Conservation (phyloP, 208 protist species). For the Wallacemonas rigidus region DNA sequence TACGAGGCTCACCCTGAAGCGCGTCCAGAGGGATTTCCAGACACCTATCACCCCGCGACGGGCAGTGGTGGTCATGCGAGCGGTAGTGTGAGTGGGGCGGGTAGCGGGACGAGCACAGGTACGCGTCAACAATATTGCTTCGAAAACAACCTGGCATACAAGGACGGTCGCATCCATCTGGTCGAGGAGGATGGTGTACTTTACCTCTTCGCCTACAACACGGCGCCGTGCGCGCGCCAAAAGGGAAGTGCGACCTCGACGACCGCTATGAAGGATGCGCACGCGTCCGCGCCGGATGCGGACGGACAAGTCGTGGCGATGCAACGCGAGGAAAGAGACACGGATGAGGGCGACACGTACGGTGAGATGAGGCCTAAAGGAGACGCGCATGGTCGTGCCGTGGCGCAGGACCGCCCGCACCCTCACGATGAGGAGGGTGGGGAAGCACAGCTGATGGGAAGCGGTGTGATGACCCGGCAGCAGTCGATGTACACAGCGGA, state of each 20-base stretch:
- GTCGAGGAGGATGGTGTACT: slow-evolving; percentile 32
- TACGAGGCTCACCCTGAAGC: slow-evolving; percentile 10
- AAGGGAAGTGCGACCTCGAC: not conserved
- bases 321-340: not conserved
- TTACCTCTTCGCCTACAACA: slow-evolving; percentile 39
- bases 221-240: slow-evolving; percentile 2
- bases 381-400: too few species aligned
- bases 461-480: slow-evolving; percentile 12
- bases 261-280: not conserved
- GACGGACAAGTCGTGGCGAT: not conserved
- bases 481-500: slow-evolving; percentile 9
- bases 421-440: not conserved
- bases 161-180: slow-evolving; percentile 30
- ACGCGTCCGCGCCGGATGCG: too few species aligned
- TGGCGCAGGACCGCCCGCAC: too few species aligned
- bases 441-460: not conserved
- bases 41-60: slow-evolving; percentile 1
- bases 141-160: slow-evolving; percentile 3
- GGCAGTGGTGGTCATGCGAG: slow-evolving; percentile 1
- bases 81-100: not conserved
- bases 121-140: slow-evolving; percentile 14
- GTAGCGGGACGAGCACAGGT: not conserved
- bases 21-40: slow-evolving; percentile 7
- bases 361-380: too few species aligned
- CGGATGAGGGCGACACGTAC: not conserved